A percentile compares a stretch with the other conserved stretches of the same genome.
Conservation (phyloP, 2,329 filamentous ascomycete genomes). For the Podosphaera fusca region DNA sequence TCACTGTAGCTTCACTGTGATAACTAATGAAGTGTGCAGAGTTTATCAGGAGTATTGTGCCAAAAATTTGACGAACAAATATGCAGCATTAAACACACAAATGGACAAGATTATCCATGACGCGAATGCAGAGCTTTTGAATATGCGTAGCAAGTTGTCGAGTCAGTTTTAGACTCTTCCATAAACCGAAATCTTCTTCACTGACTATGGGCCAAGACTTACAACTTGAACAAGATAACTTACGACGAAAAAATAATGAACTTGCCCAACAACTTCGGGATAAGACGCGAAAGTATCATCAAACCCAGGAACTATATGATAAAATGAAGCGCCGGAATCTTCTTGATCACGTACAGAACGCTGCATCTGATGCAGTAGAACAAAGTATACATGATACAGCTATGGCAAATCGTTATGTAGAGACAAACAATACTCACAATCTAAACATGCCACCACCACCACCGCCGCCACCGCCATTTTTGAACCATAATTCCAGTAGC, state of each 20-base stretch:
- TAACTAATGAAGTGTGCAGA: constrained; percentile 19
- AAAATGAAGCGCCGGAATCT: constrained; percentile 33
- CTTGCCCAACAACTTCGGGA: constrained; percentile 42
- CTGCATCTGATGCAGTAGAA: constrained; percentile 27
- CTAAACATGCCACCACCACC: constrained; percentile 4
- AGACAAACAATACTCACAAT: constrained; percentile 8
- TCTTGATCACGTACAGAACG: constrained; percentile 29
- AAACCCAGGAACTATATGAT: constrained; percentile 43
- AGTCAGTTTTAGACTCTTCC: constrained; percentile 22
- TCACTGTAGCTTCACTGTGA: constrained; percentile 5
- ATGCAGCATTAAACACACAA: constrained; percentile 35
- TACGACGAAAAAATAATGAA: constrained; percentile 51
- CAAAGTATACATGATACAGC: constrained; percentile 18
- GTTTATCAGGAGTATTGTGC: constrained; percentile 57
- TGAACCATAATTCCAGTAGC: constrained; percentile 3
- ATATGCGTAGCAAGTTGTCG: constrained; percentile 38
- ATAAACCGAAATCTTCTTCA: not conserved
- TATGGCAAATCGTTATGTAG: constrained; percentile 9
- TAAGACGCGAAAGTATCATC: constrained; percentile 44
- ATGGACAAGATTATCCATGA: constrained; percentile 54
- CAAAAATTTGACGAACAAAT: constrained; percentile 51
- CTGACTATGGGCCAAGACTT: constrained; percentile 21
- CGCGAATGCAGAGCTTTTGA: constrained; percentile 48
- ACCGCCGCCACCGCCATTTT: constrained; percentile 2
- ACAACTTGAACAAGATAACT: constrained; percentile 34